Base-by-base conservation (phyloP, 371 early-diverging fungal genomes). In the Phascolomyces articulosus region DNA sequence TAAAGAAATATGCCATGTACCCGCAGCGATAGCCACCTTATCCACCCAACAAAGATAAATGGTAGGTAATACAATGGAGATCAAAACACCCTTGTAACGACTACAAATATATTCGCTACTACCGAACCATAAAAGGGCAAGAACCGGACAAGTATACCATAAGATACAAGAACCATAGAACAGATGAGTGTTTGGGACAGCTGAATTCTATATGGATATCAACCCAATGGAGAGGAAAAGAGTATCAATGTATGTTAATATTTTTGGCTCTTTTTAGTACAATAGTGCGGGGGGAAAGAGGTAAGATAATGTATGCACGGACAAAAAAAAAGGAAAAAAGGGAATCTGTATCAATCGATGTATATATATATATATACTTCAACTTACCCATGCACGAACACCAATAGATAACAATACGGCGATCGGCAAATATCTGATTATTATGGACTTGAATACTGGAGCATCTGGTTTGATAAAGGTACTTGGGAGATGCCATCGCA, bases 121-220 rank as follows among this genome's bases (percentile, higher is more conserved):
- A 15, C 83, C 75, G 58, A 61, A 78, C 87, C 87, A 87, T 28
- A 87, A 75, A 4, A 87, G 63, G 7, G 82, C 84, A 0, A 89
- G 53, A 0, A 86, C 84, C 20, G 89, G 89, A 16, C 77, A 72
- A 16, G 73, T 65, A 65, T 86, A 89, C 75, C 79, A 75, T 2
- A 89, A 58, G 27, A 89, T 80, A 51, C 82, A 80, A 9, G 75
- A 74, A 15, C 86, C 73, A 60, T 90, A 90, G 59, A 90, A 89
- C 1, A 74, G 63, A 2, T 70, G 65, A 21, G 78, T 74, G 23
- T 64, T 72, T 9, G 85, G 83, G 9, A 81, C 48, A 18, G 79
- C 70, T 13, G 57, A 28, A 23, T 62, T 29, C 79, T 78, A 65
- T 20, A 23, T 31, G 31, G 27, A 38, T 34, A 18, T 15, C 34